Base-by-base conservation (phyloP, 2,329 filamentous ascomycete genomes). In the Xylaria hypoxylon region DNA sequence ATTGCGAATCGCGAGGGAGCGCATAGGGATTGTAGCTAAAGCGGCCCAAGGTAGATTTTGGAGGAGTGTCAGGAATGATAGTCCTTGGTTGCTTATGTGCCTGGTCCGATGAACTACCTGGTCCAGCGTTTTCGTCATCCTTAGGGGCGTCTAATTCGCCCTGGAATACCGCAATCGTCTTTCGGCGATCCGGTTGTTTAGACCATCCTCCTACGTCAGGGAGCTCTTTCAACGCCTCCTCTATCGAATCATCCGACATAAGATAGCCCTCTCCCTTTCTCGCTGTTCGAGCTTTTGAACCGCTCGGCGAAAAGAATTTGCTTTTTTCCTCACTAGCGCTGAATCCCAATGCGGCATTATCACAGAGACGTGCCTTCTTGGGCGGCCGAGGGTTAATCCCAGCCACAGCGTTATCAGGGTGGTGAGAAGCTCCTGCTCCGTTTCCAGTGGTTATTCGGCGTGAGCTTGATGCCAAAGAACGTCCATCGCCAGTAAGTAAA, bases 361-460 rank as follows among this genome's bases (percentile, higher is more conserved):
- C 80, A 64, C 85, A 87, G 6, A 89, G 76, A 42, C 86, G 84
- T 45, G 83, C 83, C 75, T 89, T 89, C 79, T 89, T 89, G 59
- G 81, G 81, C 24, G 87, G 86, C 56, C 85, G 73, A 60, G 55
- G 59, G 55, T 60, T 48, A 65, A 56, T 53, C 61, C 50, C n/a
- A 40, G 50, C 22, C 57, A 28, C 47, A 65, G 67, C 50, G 52
- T 50, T 67, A 15, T 70, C 67, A 4, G 68, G 17, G 15, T 67
- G 67, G 33, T 67, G 66, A 19, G 64, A 33, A 48, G 28, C 6
- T 33, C 52, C 48, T 22, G 40, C 33, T 35, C 53, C 60, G 6
- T 55, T 55, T 4, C 67, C 73, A n/a, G 65, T 62, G 17, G 72
- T 75, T 31, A 65, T 73, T 31, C 76, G 72, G 35, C 75, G 74